Conservation (phyloP, 2,329 filamentous ascomycete genomes). For the Periconia digitata region DNA sequence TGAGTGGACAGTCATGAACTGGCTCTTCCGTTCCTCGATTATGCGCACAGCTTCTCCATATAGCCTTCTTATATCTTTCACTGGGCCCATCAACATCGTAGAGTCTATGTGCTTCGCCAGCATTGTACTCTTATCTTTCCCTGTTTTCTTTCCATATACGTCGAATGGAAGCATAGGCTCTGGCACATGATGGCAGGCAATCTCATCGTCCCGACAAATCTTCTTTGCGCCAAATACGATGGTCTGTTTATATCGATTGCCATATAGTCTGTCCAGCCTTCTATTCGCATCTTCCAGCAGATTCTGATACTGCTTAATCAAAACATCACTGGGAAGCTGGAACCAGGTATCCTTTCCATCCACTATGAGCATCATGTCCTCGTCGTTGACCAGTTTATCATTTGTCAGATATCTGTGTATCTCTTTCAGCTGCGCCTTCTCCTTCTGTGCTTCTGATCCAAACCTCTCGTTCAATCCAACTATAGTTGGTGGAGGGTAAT, state of each 20-base stretch:
- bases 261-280: conserved; percentile 55
- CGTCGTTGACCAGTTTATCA: conserved; percentile 52
- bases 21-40: conserved; percentile 35
- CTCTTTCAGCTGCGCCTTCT: conserved; percentile 49
- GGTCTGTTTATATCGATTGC: conserved; percentile 50
- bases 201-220: conserved; percentile 52
- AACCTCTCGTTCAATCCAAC: conserved; percentile 47
- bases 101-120: conserved; percentile 51
- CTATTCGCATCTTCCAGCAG: conserved; percentile 57
- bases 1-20: conserved; percentile 43
- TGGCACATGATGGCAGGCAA: conserved; percentile 57
- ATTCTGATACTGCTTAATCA: conserved; percentile 64
- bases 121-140: conserved; percentile 24
- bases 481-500: conserved; percentile 60
- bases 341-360: conserved; percentile 67
- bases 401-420: conserved; percentile 53
- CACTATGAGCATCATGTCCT: conserved; percentile 65
- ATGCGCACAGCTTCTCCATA: conserved; percentile 48
- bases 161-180: conserved; percentile 54
- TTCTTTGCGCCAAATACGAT: conserved; percentile 61
- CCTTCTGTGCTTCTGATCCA: conserved; percentile 30
- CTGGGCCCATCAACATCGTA: conserved; percentile 54
- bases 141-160: conserved; percentile 51
- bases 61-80: conserved; percentile 50
- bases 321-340: conserved; percentile 64